Evolutionary conservation across 2,329 filamentous ascomycete species (phyloP).

Genomic region (Penicillium carneum): DNA sequence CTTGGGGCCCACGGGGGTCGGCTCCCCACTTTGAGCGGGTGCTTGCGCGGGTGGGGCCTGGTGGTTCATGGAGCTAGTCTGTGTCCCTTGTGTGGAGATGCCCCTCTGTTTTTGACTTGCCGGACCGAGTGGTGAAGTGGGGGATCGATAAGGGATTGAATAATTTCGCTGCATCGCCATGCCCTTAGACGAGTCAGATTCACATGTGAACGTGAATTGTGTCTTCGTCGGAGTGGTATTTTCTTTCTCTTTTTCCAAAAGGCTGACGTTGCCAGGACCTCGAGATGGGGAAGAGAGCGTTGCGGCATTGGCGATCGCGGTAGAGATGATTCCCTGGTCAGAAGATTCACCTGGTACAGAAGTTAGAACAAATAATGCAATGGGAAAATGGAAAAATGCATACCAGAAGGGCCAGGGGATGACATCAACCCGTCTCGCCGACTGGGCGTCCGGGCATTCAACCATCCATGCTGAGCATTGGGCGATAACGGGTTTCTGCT

Average conservation of each 20-base stretch:
- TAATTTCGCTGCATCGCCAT: constrained; percentile 73
- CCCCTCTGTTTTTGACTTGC: constrained; percentile 47
- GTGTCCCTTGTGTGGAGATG: constrained; percentile 62
- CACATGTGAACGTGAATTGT: constrained; percentile 96
- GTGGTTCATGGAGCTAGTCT: constrained; percentile 59
- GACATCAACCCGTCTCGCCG: constrained; percentile 57
- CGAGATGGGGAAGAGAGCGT: constrained; percentile 66
- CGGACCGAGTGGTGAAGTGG: constrained; percentile 44
- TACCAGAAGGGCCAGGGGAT: constrained; percentile 52
- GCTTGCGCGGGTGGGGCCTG: constrained; percentile 32
- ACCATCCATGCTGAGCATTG: constrained; percentile 65
- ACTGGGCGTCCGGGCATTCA: constrained; percentile 57
- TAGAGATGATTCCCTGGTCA: constrained; percentile 85
- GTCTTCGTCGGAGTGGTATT: constrained; percentile 73
- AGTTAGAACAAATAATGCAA: constrained; percentile 21
- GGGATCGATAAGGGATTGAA: constrained; percentile 48
- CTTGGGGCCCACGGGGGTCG: constrained; percentile 64
- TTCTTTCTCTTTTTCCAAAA: constrained; percentile 78
- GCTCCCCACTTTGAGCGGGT: constrained; percentile 52
- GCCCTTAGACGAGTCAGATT: constrained; percentile 82
- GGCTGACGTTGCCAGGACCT: constrained; percentile 79
- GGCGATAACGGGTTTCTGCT: constrained; percentile 69
- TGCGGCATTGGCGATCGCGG: constrained; percentile 87
- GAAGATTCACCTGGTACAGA: constrained; percentile 45
- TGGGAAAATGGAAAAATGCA: neutral